A percentile compares a stretch with the other conserved stretches of the same genome.
Conservation (phyloP, 129 eudicot genomes). For the Calendula officinalis region DNA sequence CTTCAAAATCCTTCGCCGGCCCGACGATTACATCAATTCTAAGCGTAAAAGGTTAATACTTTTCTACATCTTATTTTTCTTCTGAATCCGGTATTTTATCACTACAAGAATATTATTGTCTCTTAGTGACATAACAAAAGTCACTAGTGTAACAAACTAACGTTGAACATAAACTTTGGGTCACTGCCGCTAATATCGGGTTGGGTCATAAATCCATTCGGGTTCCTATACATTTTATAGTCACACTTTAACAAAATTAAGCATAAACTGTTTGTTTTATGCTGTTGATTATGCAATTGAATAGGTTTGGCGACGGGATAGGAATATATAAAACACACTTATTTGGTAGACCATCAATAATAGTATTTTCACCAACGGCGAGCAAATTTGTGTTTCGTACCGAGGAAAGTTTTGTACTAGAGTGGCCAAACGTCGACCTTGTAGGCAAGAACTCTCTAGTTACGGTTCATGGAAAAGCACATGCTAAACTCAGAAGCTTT, state of each 20-base stretch:
- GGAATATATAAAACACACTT: conserved; percentile 51
- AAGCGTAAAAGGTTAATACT: conserved; percentile 45
- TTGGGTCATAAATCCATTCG: too few species aligned
- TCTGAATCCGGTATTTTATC: too few species aligned
- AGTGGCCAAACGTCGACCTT: conserved; percentile 41
- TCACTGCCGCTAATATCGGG: too few species aligned
- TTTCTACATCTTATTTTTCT: too few species aligned
- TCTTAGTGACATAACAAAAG: too few species aligned
- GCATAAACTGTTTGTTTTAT: too few species aligned
- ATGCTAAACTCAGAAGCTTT: conserved; percentile 43
- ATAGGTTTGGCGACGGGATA: conserved; percentile 52
- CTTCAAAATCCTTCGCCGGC: conserved; percentile 48
- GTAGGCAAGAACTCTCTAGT: conserved; percentile 37
- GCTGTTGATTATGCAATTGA: not conserved
- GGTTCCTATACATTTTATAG: too few species aligned
- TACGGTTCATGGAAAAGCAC: conserved; percentile 47
- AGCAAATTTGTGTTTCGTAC: conserved; percentile 41
- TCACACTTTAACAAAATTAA: too few species aligned
- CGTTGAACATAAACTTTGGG: too few species aligned
- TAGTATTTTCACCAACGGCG: conserved; percentile 37
- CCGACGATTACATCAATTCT: conserved; percentile 52
- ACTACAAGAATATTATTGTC: too few species aligned
- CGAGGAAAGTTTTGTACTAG: conserved; percentile 20
- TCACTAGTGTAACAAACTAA: too few species aligned
- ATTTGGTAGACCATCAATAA: conserved; percentile 50